Evolutionary conservation across 2,329 filamentous ascomycete species (phyloP), one percentile per base, ranked within the genome.

Genomic region (Sporothrix brunneoviolacea): DNA sequence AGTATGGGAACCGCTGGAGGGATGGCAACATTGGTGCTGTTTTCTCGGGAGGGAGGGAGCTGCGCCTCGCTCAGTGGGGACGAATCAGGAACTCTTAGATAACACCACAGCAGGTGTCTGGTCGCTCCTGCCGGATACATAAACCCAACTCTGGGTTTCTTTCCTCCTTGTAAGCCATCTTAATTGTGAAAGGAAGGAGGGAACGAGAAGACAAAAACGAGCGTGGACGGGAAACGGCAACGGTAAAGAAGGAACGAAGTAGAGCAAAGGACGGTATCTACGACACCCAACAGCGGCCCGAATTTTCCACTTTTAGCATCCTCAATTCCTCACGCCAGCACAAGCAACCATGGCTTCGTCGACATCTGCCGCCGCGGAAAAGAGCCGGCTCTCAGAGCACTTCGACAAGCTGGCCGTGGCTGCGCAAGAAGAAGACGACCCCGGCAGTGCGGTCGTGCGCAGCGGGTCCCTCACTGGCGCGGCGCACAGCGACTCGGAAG

Each of bases 321-420:
- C 39, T 30, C 22, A 42, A 19, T 24, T 10, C 21, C 36, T 18
- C 4, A 36, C 6, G 10, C 21, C 38, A 27, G 8, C 22, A 33
- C 16, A 32, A 32, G 19, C 24, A 21, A 37, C 45, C 28, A 50
- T 50, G 47, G 30, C 47, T 18, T 28, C 47, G 7, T 28, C 40
- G 8, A 33, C 10, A 13, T 45, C 53, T 13, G 30, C 43, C 6
- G 27, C 30, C 18, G 19, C 42, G 32, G 54, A 55, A 24, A 55
- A 55, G 49, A 38, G 21, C 41, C 51, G 28, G 33, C 27, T 55
- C 13, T 43, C 51, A 22, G 45, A 43, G 22, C 51, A 54, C 37
- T 43, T 50, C 19, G 36, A 46, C 33, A 44, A 38, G 24, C 35
- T 35, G 22, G 48, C 36, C 9, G 40, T 13, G 8, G 28, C 45